Evolutionary conservation across 2,329 filamentous ascomycete genomes (phyloP).

Genomic region (Aureobasidium sp.): DNA sequence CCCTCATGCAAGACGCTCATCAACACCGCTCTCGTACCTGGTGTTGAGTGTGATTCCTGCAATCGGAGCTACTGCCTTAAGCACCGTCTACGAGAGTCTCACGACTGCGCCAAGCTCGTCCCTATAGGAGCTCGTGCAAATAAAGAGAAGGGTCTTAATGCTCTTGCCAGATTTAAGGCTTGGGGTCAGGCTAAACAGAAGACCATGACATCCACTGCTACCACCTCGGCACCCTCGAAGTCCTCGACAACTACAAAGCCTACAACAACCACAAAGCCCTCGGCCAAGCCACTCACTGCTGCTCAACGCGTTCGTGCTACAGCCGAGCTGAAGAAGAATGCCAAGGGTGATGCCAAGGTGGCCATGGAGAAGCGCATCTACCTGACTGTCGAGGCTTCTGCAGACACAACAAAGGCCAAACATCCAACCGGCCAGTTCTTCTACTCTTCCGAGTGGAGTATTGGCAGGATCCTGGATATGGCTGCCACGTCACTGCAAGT

Average conservation of each 20-base stretch:
- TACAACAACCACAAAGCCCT: not conserved
- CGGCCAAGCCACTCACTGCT: slow-evolving; percentile 51
- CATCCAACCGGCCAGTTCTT: slow-evolving; percentile 69
- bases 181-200: slow-evolving; percentile 78
- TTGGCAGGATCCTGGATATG: slow-evolving; percentile 83
- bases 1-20: slow-evolving; percentile 74
- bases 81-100: slow-evolving; percentile 81
- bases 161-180: slow-evolving; percentile 78
- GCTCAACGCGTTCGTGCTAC: slow-evolving; percentile 74
- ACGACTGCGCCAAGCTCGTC: slow-evolving; percentile 83
- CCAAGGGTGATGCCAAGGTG: slow-evolving; percentile 90
- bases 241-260: not conserved
- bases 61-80: slow-evolving; percentile 81
- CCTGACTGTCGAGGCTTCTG: slow-evolving; percentile 89
- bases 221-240: not conserved
- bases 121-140: slow-evolving; percentile 62
- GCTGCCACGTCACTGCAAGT: slow-evolving; percentile 83
- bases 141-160: slow-evolving; percentile 73
- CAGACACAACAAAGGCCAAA: slow-evolving; percentile 85
- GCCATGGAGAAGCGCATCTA: slow-evolving; percentile 89
- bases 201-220: slow-evolving; percentile 24
- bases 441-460: slow-evolving; percentile 78
- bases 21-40: slow-evolving; percentile 72
- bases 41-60: slow-evolving; percentile 76
- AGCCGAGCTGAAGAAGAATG: slow-evolving; percentile 83